These are phyloP conservation scores for Spongiforma sp. DNA, from an alignment of 1,284 basidiomycete genomes.

Conservation along the genomic window DNA sequence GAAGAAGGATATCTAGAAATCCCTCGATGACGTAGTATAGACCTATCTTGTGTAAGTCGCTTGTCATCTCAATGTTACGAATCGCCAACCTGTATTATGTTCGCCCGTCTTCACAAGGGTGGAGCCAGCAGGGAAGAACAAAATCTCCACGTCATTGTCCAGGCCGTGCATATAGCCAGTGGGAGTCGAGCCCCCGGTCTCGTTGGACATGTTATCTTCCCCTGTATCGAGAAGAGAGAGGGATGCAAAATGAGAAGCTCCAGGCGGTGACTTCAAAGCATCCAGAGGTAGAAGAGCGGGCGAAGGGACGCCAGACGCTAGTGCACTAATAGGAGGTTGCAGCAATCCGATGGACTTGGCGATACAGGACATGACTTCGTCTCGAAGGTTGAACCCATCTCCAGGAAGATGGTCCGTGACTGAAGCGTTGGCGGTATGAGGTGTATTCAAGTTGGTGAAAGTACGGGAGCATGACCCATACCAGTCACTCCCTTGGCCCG, in stretches of 20 bases:
- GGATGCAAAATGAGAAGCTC: conserved; percentile 82
- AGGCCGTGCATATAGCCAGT: conserved; percentile 76
- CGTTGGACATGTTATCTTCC: conserved; percentile 65
- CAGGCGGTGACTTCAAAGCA: conserved; percentile 45
- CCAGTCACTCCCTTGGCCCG: conserved; percentile 49
- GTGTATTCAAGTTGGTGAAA: conserved; percentile 57
- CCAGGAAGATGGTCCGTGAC: conserved; percentile 39
- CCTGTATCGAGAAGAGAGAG: conserved; percentile 81
- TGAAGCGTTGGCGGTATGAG: conserved; percentile 42
- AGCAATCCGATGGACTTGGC: conserved; percentile 96
- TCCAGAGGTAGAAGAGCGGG: conserved; percentile 66
- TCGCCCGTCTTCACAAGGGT: conserved; percentile 92
- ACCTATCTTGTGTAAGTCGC: conserved; percentile 50
- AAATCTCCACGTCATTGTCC: conserved; percentile 96
- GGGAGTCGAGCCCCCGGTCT: conserved; percentile 65
- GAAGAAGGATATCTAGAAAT: conserved; percentile 90
- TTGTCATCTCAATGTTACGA: not conserved
- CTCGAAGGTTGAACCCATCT: conserved; percentile 87
- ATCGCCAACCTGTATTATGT: conserved; percentile 70
- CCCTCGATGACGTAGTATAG: conserved; percentile 99
- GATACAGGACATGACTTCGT: conserved; percentile 97
- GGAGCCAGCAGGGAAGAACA: conserved; percentile 90
- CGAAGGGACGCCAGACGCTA: conserved; percentile 68
- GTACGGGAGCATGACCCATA: conserved; percentile 54
- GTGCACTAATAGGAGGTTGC: conserved; percentile 78